Evolutionary conservation across 257 asterid genomes (phyloP).

Genomic region (Ilex asprella): DNA sequence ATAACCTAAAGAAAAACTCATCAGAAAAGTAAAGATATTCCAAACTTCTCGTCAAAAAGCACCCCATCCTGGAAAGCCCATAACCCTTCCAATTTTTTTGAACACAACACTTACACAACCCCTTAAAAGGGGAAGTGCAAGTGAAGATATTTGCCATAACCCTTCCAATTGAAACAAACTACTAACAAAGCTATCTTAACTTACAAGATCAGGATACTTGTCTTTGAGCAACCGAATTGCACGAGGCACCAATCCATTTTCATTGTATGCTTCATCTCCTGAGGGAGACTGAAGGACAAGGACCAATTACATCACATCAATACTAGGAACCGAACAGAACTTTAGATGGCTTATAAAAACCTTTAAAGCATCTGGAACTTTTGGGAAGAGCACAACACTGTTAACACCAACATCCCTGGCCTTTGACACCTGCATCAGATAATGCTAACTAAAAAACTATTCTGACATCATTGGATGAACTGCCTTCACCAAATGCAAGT

Average conservation of each 20-base stretch:
- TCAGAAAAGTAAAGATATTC: conserved; percentile 6
- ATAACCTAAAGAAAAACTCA: conserved; percentile 42
- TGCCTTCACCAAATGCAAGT: too few relatives aligned
- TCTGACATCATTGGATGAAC: background rate
- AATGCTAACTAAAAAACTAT: conserved; percentile 7
- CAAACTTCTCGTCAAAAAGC: background rate
- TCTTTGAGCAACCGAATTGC: conserved; percentile 84
- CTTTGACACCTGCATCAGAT: conserved; percentile 60
- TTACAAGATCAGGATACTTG: conserved; percentile 92
- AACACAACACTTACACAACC: too few relatives aligned
- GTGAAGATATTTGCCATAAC: too few relatives aligned
- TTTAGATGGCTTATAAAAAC: conserved; percentile 22
- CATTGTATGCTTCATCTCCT: conserved; percentile 94
- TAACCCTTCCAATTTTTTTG: conserved; percentile 3
- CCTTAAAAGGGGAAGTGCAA: too few relatives aligned
- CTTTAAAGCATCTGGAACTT: conserved; percentile 95
- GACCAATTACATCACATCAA: conserved; percentile 1
- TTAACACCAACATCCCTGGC: conserved; percentile 96
- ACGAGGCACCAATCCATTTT: conserved; percentile 83
- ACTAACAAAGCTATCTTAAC: conserved; percentile 15
- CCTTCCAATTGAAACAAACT: conserved; percentile 4
- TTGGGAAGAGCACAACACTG: conserved; percentile 95
- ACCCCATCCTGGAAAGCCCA: conserved; percentile 7
- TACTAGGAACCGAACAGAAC: background rate
- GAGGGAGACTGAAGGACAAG: conserved; percentile 50